Evolutionary conservation across 305 asterid species (phyloP), one percentile per base, ranked within the genome.

Genomic region (Fraxinus sp.): DNA sequence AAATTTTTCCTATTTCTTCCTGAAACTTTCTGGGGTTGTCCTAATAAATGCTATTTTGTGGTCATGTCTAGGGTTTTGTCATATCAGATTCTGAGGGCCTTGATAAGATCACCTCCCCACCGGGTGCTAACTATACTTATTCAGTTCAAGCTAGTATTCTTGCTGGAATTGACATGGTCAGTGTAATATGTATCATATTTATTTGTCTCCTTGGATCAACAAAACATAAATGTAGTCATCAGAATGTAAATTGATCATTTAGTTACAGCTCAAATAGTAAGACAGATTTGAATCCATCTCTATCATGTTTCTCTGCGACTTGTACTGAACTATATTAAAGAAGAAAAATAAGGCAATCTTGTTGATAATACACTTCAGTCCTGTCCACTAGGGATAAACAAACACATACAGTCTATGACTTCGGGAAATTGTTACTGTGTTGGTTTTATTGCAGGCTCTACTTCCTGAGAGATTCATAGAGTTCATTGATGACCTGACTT

Each of bases 391-490:
- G 22, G 24, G 64, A 52, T n/a, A 52, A 52, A 16, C 22, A 52
- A 52, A 52, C 24, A 52, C 24, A 7, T 52, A 52, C 64, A 52
- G 7, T 52, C 22, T 52, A 3, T 52, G 9, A 52, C 64, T 16
- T 52, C 7, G 9, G 22, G 22, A 16, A 52, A 52, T 52, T 52
- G 22, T 16, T 52, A 52, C 22, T 52, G 64, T 16, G 64, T 52
- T 16, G 64, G 64, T 52, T 26, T 49, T n/a, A 36, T 35, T 77
- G 39, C 88, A 91, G 95, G 62, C 90, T 64, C 90, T 92, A 93
- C 81, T 90, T 30, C 95, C 92, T 3, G 87, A 87, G 81, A 86
- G 80, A 64, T 87, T 73, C 82, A 77, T 59, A 3, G 92, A 86
- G 70, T 92, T 88, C 49, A 82, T 90, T 8, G 83, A 85, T 52